These are phyloP conservation scores for Phylloporus sp. DNA, from an alignment of 768 basidiomycete genomes.

Conservation along the genomic window DNA sequence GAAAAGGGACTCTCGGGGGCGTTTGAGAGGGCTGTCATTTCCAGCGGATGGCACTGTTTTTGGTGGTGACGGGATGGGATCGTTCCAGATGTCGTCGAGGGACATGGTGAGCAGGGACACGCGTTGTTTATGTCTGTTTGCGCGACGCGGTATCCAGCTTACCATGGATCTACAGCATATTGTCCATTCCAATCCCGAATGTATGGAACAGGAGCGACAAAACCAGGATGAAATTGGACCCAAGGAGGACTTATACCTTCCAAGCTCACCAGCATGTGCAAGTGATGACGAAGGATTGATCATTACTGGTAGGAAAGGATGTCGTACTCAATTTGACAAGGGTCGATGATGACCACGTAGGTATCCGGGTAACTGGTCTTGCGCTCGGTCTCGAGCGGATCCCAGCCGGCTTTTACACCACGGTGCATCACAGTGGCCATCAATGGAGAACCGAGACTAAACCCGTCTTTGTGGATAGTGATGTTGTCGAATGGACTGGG, in stretches of 20 bases:
- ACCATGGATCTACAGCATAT: too few species aligned
- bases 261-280: too few species aligned
- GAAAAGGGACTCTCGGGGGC: slow-evolving; percentile 48
- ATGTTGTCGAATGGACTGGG: slow-evolving; percentile 1
- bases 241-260: too few species aligned
- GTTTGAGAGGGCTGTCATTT: slow-evolving; percentile 22
- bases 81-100: slow-evolving; percentile 61
- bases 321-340: too few species aligned
- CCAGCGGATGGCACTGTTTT: slow-evolving; percentile 15
- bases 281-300: too few species aligned
- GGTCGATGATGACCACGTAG: too few species aligned
- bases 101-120: slow-evolving; percentile 26
- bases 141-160: slow-evolving; percentile 3
- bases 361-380: too few species aligned
- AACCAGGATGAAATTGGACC: too few species aligned
- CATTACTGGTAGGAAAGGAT: too few species aligned
- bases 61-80: slow-evolving; percentile 35
- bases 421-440: neutral
- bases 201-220: too few species aligned
- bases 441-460: neutral
- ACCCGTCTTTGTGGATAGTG: too few species aligned
- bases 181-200: too few species aligned
- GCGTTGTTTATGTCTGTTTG: slow-evolving; percentile 31
- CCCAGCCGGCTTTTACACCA: neutral
- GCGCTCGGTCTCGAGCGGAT: neutral